phyloP scores from a whole-genome alignment of 164 flowering plant genomes.

The Kalanchoe fedtschenkoi region DNA sequence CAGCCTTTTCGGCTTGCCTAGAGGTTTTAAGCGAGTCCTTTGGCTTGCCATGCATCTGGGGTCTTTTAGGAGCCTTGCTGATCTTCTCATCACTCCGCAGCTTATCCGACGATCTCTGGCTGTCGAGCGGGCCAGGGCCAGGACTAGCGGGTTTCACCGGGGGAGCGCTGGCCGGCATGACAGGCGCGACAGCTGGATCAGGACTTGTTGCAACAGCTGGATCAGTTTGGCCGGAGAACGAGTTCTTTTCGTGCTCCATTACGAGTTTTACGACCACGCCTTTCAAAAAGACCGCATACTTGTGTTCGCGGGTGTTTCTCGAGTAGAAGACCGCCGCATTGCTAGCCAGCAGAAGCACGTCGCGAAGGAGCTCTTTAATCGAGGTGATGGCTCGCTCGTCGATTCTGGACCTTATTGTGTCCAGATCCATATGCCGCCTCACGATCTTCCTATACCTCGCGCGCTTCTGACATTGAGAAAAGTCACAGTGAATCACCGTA shows the following conservation, averaged over 20 bases:
- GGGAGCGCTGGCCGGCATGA: background rate
- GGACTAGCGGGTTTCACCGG: background rate
- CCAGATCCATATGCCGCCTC: slow-evolving; percentile 60
- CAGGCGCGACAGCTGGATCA: no score
- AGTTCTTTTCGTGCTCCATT: slow-evolving; percentile 6
- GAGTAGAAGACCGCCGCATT: slow-evolving; percentile 69
- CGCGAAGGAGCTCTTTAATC: slow-evolving; percentile 47
- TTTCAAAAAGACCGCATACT: slow-evolving; percentile 43
- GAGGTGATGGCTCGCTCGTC: slow-evolving; percentile 25
- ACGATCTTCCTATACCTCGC: slow-evolving; percentile 59
- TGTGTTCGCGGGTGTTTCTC: slow-evolving; percentile 48
- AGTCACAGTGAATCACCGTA: no score
- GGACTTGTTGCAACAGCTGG: no score
- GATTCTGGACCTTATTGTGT: slow-evolving; percentile 47
- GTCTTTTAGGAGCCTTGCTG: background rate
- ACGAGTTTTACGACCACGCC: slow-evolving; percentile 22
- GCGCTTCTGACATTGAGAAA: no score
- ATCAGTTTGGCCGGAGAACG: no score
- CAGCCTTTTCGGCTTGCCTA: no score
- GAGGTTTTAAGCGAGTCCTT: no score
- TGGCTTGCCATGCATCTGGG: background rate
- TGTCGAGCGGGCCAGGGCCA: no score
- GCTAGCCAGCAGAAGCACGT: slow-evolving; percentile 61
- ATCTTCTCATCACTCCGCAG: no score
- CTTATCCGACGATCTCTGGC: background rate